Evolutionary conservation across 495 filamentous ascomycete genomes (phyloP).

Genomic region (Xylaria longipes): DNA sequence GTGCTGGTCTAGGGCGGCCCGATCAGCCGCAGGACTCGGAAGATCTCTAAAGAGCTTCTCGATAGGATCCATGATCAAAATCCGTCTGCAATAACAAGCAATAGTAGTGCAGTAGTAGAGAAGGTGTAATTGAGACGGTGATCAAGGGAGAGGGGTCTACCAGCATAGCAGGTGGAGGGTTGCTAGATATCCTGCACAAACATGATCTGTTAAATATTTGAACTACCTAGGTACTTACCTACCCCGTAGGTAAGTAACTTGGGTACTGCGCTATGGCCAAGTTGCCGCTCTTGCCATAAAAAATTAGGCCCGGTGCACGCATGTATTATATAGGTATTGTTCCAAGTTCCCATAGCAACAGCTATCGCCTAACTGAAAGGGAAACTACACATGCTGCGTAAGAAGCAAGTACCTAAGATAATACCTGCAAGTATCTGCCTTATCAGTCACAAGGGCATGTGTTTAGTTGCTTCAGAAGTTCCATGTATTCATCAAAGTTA

Average conservation of each 20-base stretch:
- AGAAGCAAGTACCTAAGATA: not conserved
- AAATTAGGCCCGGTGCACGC: too few species aligned
- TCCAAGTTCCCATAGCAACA: not conserved
- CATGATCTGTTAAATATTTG: not conserved
- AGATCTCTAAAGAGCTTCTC: constrained; percentile 21
- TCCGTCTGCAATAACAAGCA: not conserved
- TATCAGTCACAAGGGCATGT: too few species aligned
- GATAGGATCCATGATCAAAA: constrained; percentile 9
- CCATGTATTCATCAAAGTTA: too few species aligned
- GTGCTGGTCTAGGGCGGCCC: not conserved
- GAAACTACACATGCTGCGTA: not conserved
- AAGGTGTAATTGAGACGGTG: not conserved
- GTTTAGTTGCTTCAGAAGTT: too few species aligned
- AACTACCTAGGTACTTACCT: not conserved
- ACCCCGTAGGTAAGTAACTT: not conserved
- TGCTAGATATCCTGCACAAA: not conserved
- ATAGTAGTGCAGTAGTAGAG: not conserved
- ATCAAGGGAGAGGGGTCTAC: not conserved
- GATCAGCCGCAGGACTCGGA: constrained; percentile 1
- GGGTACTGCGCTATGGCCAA: too few species aligned
- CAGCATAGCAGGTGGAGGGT: not conserved
- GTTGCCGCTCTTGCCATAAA: too few species aligned
- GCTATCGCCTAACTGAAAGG: not conserved
- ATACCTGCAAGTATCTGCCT: not conserved
- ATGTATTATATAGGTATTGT: too few species aligned